Conservation (phyloP, 1,139 yeast genomes). For the Lodderomyces orthopsilosis region DNA sequence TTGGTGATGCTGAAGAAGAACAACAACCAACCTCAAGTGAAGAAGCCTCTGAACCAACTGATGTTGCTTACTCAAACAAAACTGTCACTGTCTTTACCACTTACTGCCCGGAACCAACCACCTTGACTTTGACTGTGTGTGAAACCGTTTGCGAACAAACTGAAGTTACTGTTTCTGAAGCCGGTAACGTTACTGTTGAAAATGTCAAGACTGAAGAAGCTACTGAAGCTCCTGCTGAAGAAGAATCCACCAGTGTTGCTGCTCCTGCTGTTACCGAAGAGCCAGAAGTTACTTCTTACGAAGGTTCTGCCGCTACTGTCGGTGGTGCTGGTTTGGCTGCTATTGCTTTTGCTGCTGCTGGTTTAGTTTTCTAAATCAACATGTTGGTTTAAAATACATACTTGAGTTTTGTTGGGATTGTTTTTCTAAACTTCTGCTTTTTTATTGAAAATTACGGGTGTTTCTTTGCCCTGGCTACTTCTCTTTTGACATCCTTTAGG, state of each 20-base stretch:
- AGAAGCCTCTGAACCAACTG: neutral
- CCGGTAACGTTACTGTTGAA: conserved; percentile 7
- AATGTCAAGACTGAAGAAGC: neutral
- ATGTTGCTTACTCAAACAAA: conserved; percentile 3
- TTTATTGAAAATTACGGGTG: neutral
- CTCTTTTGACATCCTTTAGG: neutral
- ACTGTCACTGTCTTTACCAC: conserved; percentile 10
- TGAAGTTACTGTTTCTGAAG: conserved; percentile 3
- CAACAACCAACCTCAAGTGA: conserved; percentile 5
- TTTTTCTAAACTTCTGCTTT: neutral
- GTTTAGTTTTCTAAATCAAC: conserved; percentile 7
- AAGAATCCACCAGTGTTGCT: neutral
- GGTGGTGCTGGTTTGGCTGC: conserved; percentile 8
- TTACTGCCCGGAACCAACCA: conserved; percentile 12
- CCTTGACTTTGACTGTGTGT: conserved; percentile 12
- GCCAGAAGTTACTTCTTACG: conserved; percentile 1
- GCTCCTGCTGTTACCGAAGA: conserved; percentile 1
- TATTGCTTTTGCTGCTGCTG: conserved; percentile 10
- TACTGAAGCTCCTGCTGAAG: conserved; percentile 1
- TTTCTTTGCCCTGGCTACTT: neutral
- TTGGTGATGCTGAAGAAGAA: conserved; percentile 14
- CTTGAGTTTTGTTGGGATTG: neutral
- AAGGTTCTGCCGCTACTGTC: conserved; percentile 7
- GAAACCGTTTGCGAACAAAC: conserved; percentile 7
- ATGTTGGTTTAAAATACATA: neutral